Percentiles rank a stretch among this genome's conserved stretches.
Conservation (phyloP, 2,329 filamentous ascomycete species). For the Paracamarosporium sp. region DNA sequence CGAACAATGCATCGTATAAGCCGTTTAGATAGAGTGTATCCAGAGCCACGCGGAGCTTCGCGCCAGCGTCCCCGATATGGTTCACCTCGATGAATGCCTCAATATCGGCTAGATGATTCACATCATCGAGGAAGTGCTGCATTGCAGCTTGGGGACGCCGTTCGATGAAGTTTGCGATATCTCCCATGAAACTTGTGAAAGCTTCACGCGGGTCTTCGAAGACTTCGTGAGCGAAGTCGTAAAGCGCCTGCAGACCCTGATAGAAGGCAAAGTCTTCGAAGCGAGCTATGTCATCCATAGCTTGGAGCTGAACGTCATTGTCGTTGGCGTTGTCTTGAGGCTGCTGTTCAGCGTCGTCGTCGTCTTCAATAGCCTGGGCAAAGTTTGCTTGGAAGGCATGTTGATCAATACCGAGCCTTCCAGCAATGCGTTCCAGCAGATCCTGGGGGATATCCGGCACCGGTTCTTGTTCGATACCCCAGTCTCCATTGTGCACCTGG, state of each 20-base stretch:
- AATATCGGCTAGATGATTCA: neutral
- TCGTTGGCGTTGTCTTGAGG: neutral
- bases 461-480: neutral
- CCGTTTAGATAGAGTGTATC: neutral
- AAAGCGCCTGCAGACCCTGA: neutral
- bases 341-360: neutral
- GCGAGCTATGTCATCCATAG: neutral
- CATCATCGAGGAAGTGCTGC: neutral
- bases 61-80: neutral
- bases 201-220: neutral
- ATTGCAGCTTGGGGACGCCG: neutral
- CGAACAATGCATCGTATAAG: neutral
- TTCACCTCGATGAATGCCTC: neutral
- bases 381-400: neutral
- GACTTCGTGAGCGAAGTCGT: neutral
- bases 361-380: neutral
- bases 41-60: neutral
- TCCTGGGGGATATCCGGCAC: neutral
- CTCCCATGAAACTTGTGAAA: neutral
- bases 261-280: neutral
- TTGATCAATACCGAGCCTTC: neutral
- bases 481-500: constrained; percentile 12
- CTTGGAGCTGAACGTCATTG: neutral
- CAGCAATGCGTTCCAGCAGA: neutral
- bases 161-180: neutral